These are phyloP conservation scores for Alternaria gansuensis DNA, from an alignment of 2,329 filamentous ascomycete species.

Conservation along the genomic window DNA sequence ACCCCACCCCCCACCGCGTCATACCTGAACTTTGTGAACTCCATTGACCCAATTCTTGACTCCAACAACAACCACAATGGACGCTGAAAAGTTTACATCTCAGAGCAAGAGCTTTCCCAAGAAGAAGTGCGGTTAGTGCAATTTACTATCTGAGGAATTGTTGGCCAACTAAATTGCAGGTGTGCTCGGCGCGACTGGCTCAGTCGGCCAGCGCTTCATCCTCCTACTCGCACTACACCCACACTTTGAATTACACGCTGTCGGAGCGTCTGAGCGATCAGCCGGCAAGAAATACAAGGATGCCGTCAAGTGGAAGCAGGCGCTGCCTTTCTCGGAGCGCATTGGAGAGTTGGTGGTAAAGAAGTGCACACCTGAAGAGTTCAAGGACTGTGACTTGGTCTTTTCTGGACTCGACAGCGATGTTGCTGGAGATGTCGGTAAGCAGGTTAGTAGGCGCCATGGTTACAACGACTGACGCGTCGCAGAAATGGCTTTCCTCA, in stretches of 20 bases:
- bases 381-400: constrained; percentile 88
- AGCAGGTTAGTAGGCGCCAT: constrained; percentile 30
- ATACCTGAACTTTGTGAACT: constrained; percentile 31
- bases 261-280: constrained; percentile 88
- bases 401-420: constrained; percentile 94
- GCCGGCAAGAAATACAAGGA: constrained; percentile 94
- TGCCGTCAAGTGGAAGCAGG: constrained; percentile 95
- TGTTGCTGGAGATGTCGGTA: constrained; percentile 90
- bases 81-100: constrained; percentile 56
- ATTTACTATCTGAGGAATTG: constrained; percentile 47
- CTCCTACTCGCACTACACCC: constrained; percentile 89
- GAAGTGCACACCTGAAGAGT: constrained; percentile 82
- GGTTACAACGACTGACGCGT: constrained; percentile 5
- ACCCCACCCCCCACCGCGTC: constrained; percentile 40
- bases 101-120: constrained; percentile 56
- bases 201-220: constrained; percentile 94
- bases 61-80: constrained; percentile 49
- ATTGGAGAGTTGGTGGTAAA: constrained; percentile 84
- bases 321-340: constrained; percentile 77
- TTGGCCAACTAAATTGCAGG: constrained; percentile 47
- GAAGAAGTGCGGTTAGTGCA: constrained; percentile 62
- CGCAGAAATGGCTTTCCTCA: constrained; percentile 84
- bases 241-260: constrained; percentile 82
- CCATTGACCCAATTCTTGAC: constrained; percentile 37
- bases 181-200: constrained; percentile 90